Conservation (phyloP, 2,329 filamentous ascomycete species). For the Fusarium circinatum region DNA sequence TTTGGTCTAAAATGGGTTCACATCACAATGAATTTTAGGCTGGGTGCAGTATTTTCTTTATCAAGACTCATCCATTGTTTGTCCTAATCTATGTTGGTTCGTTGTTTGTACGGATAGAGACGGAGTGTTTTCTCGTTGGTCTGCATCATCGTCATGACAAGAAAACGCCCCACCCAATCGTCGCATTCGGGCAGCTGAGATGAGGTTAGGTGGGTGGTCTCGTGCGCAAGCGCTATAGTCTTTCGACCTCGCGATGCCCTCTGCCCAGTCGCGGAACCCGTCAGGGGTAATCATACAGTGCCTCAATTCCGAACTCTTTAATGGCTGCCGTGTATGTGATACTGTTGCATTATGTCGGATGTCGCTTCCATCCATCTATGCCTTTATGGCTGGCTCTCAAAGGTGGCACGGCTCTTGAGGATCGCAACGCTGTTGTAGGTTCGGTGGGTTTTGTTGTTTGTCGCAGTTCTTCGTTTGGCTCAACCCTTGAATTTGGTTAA, state of each 20-base stretch:
- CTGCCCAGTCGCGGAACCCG: background rate
- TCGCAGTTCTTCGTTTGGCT: conserved; percentile 39
- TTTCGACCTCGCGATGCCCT: conserved; percentile 7
- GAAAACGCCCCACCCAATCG: conserved; percentile 36
- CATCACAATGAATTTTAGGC: background rate
- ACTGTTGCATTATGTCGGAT: background rate
- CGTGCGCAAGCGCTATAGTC: conserved; percentile 33
- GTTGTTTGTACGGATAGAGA: background rate
- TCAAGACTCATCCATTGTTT: background rate
- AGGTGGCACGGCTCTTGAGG: conserved; percentile 7
- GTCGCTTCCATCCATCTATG: background rate
- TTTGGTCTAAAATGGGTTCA: background rate
- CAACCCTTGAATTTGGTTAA: conserved; percentile 76
- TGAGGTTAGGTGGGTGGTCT: conserved; percentile 35
- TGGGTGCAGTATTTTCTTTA: background rate
- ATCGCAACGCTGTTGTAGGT: background rate
- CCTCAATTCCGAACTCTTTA: background rate
- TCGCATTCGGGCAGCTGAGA: conserved; percentile 30
- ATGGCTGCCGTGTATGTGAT: background rate
- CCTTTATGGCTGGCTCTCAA: background rate
- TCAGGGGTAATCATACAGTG: background rate
- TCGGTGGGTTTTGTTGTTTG: background rate
- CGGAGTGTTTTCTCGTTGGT: conserved; percentile 7
- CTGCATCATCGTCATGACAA: conserved; percentile 28
- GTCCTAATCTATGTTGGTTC: background rate